These are phyloP conservation scores for Prunus kanzakura DNA, from an alignment of 306 rosid genomes.

Conservation along the genomic window DNA sequence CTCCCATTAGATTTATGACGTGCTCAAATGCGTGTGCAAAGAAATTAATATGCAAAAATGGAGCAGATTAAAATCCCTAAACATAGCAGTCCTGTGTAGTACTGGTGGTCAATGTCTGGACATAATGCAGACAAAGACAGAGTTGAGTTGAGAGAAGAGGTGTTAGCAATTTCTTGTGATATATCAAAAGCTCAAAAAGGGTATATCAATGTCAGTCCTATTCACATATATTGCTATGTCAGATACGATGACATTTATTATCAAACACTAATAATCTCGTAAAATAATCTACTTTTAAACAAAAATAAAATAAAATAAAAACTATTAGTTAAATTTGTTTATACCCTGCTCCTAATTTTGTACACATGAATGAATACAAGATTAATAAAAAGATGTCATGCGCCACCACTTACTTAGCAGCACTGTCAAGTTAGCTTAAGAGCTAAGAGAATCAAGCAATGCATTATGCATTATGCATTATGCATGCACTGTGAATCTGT, in stretches of 20 bases:
- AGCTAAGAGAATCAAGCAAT: slow-evolving; percentile 30
- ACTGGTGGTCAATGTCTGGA: background rate
- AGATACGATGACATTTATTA: too few species aligned
- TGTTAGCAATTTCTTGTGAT: background rate
- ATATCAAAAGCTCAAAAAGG: background rate
- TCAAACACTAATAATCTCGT: too few species aligned
- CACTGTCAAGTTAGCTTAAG: slow-evolving; percentile 15
- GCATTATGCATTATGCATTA: background rate
- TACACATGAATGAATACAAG: too few species aligned
- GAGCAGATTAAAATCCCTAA: background rate
- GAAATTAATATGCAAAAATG: background rate
- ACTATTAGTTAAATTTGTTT: too few species aligned
- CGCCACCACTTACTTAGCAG: background rate
- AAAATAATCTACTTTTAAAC: too few species aligned
- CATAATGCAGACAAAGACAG: background rate
- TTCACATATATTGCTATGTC: background rate
- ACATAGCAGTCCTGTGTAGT: background rate
- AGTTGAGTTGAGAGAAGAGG: background rate
- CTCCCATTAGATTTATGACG: too few species aligned
- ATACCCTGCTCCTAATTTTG: too few species aligned
- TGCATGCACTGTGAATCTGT: background rate
- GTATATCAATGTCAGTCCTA: background rate
- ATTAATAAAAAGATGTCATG: background rate
- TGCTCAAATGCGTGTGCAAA: too few species aligned
- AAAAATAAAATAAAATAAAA: too few species aligned